Conservation (phyloP, 306 rosid genomes). For the Rosa persica region DNA sequence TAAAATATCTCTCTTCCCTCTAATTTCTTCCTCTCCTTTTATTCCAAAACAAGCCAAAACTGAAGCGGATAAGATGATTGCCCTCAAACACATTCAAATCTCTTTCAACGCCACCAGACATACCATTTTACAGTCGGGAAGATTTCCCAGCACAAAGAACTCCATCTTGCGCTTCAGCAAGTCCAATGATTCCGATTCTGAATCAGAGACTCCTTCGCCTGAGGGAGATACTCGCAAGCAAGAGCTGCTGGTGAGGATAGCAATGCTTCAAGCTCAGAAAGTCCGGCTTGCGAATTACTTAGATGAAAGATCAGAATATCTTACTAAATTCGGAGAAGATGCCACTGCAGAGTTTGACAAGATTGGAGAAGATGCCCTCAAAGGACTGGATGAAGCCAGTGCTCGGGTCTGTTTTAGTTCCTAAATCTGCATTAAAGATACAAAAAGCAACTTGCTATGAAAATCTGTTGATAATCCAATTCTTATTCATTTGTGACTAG, state of each 20-base stretch:
- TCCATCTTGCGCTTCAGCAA: constrained; percentile 50
- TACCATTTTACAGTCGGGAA: constrained; percentile 20
- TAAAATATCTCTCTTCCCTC: constrained; percentile 1
- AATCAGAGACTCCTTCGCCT: constrained; percentile 44
- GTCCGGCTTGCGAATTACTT: constrained; percentile 69
- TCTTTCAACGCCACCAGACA: constrained; percentile 34
- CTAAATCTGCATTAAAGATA: constrained; percentile 4
- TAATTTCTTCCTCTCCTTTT: constrained; percentile 1
- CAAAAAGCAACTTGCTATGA: not conserved
- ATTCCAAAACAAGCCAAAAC: not conserved
- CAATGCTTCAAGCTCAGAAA: constrained; percentile 74
- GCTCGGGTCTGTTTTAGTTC: constrained; percentile 49
- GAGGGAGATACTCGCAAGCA: constrained; percentile 71
- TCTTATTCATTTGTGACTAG: constrained; percentile 33
- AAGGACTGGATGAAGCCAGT: constrained; percentile 77
- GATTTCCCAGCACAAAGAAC: constrained; percentile 36
- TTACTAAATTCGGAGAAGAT: constrained; percentile 75
- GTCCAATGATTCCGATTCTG: constrained; percentile 56
- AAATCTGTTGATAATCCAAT: constrained; percentile 8
- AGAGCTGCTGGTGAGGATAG: constrained; percentile 75
- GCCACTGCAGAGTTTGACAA: constrained; percentile 73
- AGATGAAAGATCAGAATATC: constrained; percentile 73
- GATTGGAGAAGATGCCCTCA: constrained; percentile 80
- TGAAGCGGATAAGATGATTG: constrained; percentile 48
- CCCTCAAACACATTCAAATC: constrained; percentile 57